A percentile compares a stretch with the other conserved stretches of the same genome.
These are phyloP conservation scores for Phytophthora capsici DNA, from an alignment of 352 stramenopile genomes.

Conservation along the genomic window DNA sequence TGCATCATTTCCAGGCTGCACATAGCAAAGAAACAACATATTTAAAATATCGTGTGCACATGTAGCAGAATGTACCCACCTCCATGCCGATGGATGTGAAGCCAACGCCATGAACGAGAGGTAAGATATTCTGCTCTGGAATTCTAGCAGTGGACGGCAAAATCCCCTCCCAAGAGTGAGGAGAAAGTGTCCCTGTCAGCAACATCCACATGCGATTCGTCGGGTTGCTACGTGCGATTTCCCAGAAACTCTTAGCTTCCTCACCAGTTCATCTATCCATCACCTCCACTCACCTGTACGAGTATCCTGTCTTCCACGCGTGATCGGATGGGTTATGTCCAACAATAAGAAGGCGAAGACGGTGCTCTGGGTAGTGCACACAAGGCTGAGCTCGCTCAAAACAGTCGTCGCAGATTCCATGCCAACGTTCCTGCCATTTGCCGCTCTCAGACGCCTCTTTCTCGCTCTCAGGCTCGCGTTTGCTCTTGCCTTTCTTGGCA, in stretches of 20 bases:
- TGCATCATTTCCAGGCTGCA: constrained; percentile 84
- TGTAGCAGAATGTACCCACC: constrained; percentile 34
- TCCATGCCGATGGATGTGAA: constrained; percentile 87
- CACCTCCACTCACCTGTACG: constrained; percentile 51
- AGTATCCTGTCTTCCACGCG: constrained; percentile 82
- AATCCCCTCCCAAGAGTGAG: constrained; percentile 67
- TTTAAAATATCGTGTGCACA: background rate
- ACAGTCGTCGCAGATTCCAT: constrained; percentile 75
- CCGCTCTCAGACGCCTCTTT: background rate
- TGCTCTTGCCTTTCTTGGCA: constrained; percentile 22
- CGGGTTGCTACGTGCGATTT: constrained; percentile 75
- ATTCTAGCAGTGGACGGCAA: constrained; percentile 64
- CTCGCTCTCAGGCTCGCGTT: constrained; percentile 4
- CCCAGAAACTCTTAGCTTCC: background rate
- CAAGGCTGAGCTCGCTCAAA: constrained; percentile 63
- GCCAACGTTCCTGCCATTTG: constrained; percentile 89
- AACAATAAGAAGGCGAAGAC: constrained; percentile 84
- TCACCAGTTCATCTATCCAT: background rate
- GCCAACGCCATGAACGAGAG: constrained; percentile 64
- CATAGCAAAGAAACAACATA: background rate
- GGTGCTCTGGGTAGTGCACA: constrained; percentile 62
- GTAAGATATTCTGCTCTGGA: constrained; percentile 77
- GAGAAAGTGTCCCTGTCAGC: constrained; percentile 67
- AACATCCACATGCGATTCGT: constrained; percentile 91
- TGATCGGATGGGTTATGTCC: constrained; percentile 91